Evolutionary conservation across 176 grass and related monocot genomes (phyloP), one percentile per base, ranked within the genome.

Genomic region (Phragmites australis): DNA sequence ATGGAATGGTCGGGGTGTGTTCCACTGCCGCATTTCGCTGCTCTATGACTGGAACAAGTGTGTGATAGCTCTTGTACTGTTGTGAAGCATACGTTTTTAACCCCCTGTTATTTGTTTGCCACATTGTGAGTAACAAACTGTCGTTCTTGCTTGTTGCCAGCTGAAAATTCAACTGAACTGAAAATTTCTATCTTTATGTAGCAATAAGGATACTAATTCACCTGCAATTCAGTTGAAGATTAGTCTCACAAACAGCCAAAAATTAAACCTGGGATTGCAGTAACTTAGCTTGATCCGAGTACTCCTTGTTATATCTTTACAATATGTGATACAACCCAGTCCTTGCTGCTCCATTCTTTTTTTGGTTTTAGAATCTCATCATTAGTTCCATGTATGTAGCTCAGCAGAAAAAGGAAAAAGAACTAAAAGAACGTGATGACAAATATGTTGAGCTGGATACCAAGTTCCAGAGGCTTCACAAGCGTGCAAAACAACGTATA

Each of bases 391-490:
- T 80, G 56, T 83, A 69, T 91, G 70, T 90, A 95, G 96, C 87
- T 99, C 90, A 99, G 82, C 82, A 86, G 62, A 95, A 93, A 86
- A 84, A 88, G 87, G 88, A 93, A 79, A 88, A 90, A 59, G 96
- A 99, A 89, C 82, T 95, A 82, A 99, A 95, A 69, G 96, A 99
- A 79, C 87, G 90, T 30, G 93, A 93, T 87, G 96, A 90, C 4
- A 95, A 97, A 82, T 97, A 94, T 68, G 74, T 89, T 69, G 94
- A 97, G 53, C 69, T 94, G 64, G 96, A 99, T 69, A 83, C 93
- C 67, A 99, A 99, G 67, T 90, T 99, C 72, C 87, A 93, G 82
- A 99, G 96, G 82, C 96, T 99, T 86, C 96, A 95, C 84, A 99
- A 99, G 86, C 93, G 93, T 79, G 93, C 93, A 40, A 99, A 93